These are phyloP conservation scores for Jatropha curcas DNA, from an alignment of 345 rosid species.

Conservation along the genomic window DNA sequence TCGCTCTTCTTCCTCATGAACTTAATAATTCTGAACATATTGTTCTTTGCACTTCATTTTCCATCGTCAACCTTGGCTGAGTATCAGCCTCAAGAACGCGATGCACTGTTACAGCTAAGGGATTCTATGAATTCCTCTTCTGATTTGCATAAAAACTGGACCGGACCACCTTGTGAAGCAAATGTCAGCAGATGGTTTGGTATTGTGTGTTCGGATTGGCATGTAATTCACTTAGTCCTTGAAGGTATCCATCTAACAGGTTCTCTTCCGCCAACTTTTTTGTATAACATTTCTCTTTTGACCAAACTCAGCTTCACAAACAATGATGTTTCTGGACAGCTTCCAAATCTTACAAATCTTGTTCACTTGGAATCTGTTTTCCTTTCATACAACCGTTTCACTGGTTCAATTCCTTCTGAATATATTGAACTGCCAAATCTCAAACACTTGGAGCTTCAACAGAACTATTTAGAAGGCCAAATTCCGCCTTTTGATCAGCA, in stretches of 20 bases:
- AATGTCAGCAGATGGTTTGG: constrained; percentile 49
- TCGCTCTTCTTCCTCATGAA: constrained; percentile 23
- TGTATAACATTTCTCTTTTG: constrained; percentile 41
- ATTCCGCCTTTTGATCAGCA: constrained; percentile 50
- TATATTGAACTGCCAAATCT: constrained; percentile 37
- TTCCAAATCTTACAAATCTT: constrained; percentile 43
- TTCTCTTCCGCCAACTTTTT: constrained; percentile 42
- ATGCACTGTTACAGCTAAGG: constrained; percentile 43
- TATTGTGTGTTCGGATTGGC: constrained; percentile 41
- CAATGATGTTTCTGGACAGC: constrained; percentile 41
- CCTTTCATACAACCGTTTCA: constrained; percentile 45
- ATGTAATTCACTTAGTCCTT: constrained; percentile 45
- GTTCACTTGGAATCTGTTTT: constrained; percentile 27
- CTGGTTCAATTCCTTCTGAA: constrained; percentile 37
- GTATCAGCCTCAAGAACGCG: constrained; percentile 36
- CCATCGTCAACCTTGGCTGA: background rate
- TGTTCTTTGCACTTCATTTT: no score
- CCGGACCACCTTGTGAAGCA: constrained; percentile 51
- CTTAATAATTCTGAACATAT: background rate
- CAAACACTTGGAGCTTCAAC: constrained; percentile 41
- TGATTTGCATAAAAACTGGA: constrained; percentile 42
- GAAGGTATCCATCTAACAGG: constrained; percentile 45
- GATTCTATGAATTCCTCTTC: constrained; percentile 33
- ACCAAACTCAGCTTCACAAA: constrained; percentile 41
- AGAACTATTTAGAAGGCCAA: constrained; percentile 39